Percentiles rank a stretch among this genome's conserved stretches.
Evolutionary conservation across 257 asterid species (phyloP).

Genomic region (Solanum arcanum): DNA sequence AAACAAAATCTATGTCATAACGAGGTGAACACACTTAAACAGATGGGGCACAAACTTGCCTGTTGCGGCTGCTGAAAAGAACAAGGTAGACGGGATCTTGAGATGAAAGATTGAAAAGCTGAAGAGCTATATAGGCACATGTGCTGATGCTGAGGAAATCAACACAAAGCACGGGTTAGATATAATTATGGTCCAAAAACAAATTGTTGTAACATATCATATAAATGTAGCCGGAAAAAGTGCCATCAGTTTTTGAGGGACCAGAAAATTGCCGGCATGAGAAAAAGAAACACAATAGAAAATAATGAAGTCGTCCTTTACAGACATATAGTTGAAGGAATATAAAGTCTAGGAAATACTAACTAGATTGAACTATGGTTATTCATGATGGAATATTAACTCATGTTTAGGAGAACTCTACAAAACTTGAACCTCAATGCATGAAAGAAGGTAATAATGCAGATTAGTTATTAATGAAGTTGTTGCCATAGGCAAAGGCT

Average conservation of each 20-base stretch:
- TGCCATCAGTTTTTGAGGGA: background rate
- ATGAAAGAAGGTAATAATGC: background rate
- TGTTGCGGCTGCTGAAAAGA: slow-evolving; percentile 50
- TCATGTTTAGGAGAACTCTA: background rate
- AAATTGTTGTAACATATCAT: background rate
- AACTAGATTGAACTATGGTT: background rate
- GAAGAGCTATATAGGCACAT: slow-evolving; percentile 55
- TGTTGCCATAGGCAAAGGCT: background rate
- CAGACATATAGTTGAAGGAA: background rate
- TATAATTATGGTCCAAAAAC: background rate
- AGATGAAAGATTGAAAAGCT: slow-evolving; percentile 46
- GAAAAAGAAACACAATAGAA: background rate
- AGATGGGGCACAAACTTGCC: slow-evolving; percentile 34
- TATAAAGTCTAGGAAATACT: background rate
- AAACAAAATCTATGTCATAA: background rate
- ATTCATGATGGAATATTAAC: background rate
- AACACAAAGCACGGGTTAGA: background rate
- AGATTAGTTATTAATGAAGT: background rate
- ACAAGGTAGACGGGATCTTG: slow-evolving; percentile 45
- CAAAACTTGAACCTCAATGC: background rate
- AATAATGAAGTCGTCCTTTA: background rate
- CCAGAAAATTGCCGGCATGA: background rate
- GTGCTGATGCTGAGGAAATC: slow-evolving; percentile 44
- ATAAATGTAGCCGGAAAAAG: background rate
- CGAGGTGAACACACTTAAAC: background rate